phyloP scores from a whole-genome alignment of 2,329 filamentous ascomycete genomes.

The Mycosphaerella arachidis region DNA sequence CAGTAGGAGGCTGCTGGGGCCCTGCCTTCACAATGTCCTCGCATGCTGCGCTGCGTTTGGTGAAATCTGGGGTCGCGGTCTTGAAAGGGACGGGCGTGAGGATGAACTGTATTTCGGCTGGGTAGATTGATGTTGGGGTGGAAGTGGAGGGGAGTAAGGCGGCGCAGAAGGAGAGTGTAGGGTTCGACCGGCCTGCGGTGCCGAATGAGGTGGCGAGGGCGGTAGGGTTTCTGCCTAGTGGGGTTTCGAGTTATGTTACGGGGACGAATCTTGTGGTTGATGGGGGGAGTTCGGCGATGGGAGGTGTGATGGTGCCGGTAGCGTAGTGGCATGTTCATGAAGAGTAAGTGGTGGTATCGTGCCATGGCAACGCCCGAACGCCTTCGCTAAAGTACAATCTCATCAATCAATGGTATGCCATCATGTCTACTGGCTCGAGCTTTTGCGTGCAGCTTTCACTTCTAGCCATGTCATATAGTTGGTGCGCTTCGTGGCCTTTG shows the following conservation, averaged over 20 bases:
- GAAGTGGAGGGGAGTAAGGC: slow-evolving; percentile 49
- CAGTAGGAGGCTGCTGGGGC: slow-evolving; percentile 55
- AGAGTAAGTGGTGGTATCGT: not conserved
- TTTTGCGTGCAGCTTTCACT: not conserved
- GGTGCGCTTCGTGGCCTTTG: not conserved
- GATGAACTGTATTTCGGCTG: slow-evolving; percentile 52
- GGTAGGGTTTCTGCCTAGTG: slow-evolving; percentile 58
- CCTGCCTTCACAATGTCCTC: slow-evolving; percentile 58
- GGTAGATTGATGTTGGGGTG: slow-evolving; percentile 45
- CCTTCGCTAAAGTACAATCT: not conserved
- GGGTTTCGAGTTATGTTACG: slow-evolving; percentile 60
- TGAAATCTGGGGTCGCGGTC: slow-evolving; percentile 53
- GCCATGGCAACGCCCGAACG: not conserved
- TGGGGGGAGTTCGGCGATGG: slow-evolving; percentile 45
- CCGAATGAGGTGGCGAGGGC: slow-evolving; percentile 58
- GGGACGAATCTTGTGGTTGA: slow-evolving; percentile 60
- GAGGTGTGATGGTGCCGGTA: slow-evolving; percentile 29
- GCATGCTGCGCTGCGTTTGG: slow-evolving; percentile 59
- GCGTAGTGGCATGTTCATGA: not conserved
- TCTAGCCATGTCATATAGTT: not conserved
- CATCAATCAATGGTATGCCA: not conserved
- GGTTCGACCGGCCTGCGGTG: slow-evolving; percentile 54
- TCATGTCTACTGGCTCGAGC: not conserved
- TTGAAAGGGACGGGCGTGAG: slow-evolving; percentile 56
- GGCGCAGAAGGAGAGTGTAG: slow-evolving; percentile 50